Conservation (phyloP, 2,329 filamentous ascomycete species). For the Penicillium janthinellum region DNA sequence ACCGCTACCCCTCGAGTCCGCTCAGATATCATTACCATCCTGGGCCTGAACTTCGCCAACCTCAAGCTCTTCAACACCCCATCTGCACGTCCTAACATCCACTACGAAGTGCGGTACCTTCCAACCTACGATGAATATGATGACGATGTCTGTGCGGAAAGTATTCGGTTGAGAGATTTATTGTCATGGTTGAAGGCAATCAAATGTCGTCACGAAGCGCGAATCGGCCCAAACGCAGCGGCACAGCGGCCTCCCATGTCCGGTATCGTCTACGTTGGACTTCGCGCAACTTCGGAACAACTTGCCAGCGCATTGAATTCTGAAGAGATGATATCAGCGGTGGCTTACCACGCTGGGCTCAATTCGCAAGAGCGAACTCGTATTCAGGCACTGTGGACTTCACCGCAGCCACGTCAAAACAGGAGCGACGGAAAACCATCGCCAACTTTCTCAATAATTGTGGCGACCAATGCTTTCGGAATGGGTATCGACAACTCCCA, state of each 20-base stretch:
- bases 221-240: slow-evolving; percentile 40
- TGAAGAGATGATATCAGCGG: slow-evolving; percentile 42
- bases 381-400: slow-evolving; percentile 51
- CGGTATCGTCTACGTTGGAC: slow-evolving; percentile 52
- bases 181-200: slow-evolving; percentile 74
- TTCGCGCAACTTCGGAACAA: slow-evolving; percentile 43
- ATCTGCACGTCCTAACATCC: slow-evolving; percentile 80
- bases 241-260: slow-evolving; percentile 40
- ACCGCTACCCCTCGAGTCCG: slow-evolving; percentile 82
- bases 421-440: slow-evolving; percentile 20
- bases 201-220: slow-evolving; percentile 66
- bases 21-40: slow-evolving; percentile 75
- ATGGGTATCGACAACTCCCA: slow-evolving; percentile 98
- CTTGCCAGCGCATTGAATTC: slow-evolving; percentile 42
- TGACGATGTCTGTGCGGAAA: slow-evolving; percentile 34
- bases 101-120: slow-evolving; percentile 79
- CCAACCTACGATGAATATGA: slow-evolving; percentile 30
- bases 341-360: slow-evolving; percentile 60
- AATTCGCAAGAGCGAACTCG: slow-evolving; percentile 70
- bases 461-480: slow-evolving; percentile 92
- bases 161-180: slow-evolving; percentile 76
- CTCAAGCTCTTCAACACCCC: slow-evolving; percentile 79
- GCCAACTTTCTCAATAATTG: slow-evolving; percentile 83
- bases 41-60: slow-evolving; percentile 66
- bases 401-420: slow-evolving; percentile 17